These are phyloP conservation scores for Salvia splendens DNA, from an alignment of 257 asterid genomes.

Conservation along the genomic window DNA sequence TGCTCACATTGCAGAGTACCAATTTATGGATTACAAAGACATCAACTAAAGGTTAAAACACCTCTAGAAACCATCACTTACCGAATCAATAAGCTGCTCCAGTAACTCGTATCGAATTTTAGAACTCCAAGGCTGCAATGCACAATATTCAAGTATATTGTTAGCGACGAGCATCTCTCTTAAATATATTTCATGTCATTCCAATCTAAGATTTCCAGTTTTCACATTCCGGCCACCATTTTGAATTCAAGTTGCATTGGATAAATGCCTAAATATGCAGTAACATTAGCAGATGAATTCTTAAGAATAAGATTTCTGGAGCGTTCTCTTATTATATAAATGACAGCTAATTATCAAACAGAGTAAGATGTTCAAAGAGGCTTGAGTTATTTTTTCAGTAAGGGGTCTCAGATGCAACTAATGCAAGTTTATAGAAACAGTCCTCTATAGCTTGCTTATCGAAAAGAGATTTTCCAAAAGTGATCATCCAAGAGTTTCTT, in stretches of 20 bases:
- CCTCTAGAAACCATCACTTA: slow-evolving; percentile 40
- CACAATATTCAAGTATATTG: slow-evolving; percentile 16
- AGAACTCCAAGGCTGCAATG: slow-evolving; percentile 59
- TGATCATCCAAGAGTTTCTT: not conserved
- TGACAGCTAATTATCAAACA: not conserved
- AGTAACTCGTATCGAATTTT: slow-evolving; percentile 54
- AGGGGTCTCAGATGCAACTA: no score
- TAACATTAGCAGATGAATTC: not conserved
- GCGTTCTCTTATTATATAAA: not conserved
- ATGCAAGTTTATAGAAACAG: not conserved
- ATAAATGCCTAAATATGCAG: not conserved
- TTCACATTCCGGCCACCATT: not conserved
- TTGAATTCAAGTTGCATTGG: no score
- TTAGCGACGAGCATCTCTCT: not conserved
- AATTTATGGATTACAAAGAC: not conserved
- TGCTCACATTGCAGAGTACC: slow-evolving; percentile 25
- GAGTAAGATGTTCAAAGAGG: not conserved
- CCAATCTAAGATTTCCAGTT: not conserved
- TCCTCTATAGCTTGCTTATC: not conserved
- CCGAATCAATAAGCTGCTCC: slow-evolving; percentile 56
- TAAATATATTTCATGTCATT: not conserved
- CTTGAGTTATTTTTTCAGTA: no score
- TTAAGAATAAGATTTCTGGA: not conserved
- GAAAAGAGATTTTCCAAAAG: no score
- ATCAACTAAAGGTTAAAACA: not conserved